phyloP scores from a whole-genome alignment of 305 asterid species.

The Euphrasia arctica region DNA sequence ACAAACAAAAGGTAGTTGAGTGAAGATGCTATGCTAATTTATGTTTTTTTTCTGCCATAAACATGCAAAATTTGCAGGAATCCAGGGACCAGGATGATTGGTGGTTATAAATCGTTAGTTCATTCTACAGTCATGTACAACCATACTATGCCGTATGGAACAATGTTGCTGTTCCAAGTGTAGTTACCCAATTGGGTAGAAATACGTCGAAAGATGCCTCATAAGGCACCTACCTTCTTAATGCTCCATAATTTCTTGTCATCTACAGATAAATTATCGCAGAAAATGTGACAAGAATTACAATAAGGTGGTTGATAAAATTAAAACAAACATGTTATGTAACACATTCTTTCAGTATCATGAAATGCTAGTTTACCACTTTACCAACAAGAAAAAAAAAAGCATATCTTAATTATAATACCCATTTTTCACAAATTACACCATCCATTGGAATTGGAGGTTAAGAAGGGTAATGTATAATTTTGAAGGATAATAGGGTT shows the following conservation, averaged over 20 bases:
- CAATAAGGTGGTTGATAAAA: background rate
- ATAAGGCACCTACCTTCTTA: slow-evolving; percentile 49
- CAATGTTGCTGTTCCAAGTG: background rate
- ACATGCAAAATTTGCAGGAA: no score
- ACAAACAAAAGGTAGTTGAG: no score
- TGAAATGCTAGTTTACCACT: no score
- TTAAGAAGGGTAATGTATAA: background rate
- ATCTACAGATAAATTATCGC: slow-evolving; percentile 42
- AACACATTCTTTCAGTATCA: background rate
- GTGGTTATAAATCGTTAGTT: background rate
- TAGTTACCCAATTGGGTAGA: background rate
- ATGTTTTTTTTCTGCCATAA: no score
- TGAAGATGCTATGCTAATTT: no score
- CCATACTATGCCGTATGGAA: background rate
- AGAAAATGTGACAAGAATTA: slow-evolving; percentile 1
- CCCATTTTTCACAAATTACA: background rate
- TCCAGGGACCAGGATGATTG: no score
- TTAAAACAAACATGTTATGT: background rate
- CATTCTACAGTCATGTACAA: slow-evolving; percentile 11
- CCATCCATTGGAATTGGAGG: background rate
- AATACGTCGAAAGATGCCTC: slow-evolving; percentile 8
- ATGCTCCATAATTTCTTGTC: slow-evolving; percentile 86
- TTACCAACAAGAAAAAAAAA: background rate
- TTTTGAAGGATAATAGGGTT: background rate
- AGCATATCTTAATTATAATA: background rate